Evolutionary conservation across 306 rosid species (phyloP), one percentile per base, ranked within the genome.

Genomic region (Cucumis hystrix): DNA sequence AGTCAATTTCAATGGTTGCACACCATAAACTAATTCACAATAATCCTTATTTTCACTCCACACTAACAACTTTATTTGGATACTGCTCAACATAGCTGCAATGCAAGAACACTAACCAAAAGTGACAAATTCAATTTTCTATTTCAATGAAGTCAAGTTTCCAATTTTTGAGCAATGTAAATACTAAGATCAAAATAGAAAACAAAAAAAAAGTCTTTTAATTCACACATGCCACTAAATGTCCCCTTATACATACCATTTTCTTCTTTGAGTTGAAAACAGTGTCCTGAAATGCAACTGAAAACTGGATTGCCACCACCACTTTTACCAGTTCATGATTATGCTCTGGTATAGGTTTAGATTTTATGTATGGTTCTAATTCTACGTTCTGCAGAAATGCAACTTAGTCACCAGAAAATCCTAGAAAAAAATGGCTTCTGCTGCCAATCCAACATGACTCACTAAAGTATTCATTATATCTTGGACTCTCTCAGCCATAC

Each of bases 261-360:
- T 95, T 95, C 82, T 92, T 95, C 61, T 88, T 92, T 13, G 99
- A 90, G 47, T 90, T 87, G 86, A 87, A 84, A 79, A 94, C 90
- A 3, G 87, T 55, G 25, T 92, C 99, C 67, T 88, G 79, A 66
- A 95, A 85, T 88, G 81, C 41, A n/a, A n/a, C n/a, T n/a, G n/a
- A n/a, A n/a, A n/a, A n/a, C n/a, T n/a, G n/a, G n/a, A n/a, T n/a
- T n/a, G 91, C 88, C 0, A 95, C 99, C 30, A 95, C 91, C 28
- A 95, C 96, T 86, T 90, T 92, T 52, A 95, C 96, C 58, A 97
- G 96, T 71, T 95, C 99, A 45, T 95, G 74, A 81, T 88, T 95
- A 37, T 79, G 62, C 83, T 89, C 99, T 7, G 99, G 97, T 83
- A 95, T 82, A 78, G 97, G 91, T 80, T 90, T 92, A 47, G 99